Conservation (phyloP, 2,329 filamentous ascomycete species). For the Furcasterigmium sp. region DNA sequence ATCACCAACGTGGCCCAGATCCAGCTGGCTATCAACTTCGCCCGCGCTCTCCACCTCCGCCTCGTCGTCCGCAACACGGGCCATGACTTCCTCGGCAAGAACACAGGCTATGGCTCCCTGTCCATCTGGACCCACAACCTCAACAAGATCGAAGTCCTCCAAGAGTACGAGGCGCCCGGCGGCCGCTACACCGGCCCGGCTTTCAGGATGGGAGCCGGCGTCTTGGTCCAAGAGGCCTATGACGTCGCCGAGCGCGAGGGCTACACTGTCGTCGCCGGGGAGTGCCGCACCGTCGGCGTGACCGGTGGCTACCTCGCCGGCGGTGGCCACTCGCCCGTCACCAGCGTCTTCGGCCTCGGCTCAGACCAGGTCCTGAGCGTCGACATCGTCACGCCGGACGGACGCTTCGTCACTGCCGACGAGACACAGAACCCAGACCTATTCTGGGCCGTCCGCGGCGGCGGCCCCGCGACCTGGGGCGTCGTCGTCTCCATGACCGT, state of each 20-base stretch:
- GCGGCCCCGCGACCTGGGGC: constrained; percentile 37
- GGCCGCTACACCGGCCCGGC: constrained; percentile 36
- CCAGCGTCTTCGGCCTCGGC: constrained; percentile 32
- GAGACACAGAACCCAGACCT: constrained; percentile 36
- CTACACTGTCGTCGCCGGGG: constrained; percentile 46
- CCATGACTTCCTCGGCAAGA: constrained; percentile 48
- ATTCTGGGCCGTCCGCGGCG: constrained; percentile 45
- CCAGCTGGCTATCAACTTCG: constrained; percentile 41
- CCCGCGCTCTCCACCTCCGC: constrained; percentile 38
- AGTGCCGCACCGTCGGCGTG: constrained; percentile 32
- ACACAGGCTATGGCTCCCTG: constrained; percentile 44
- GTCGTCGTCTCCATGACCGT: constrained; percentile 33
- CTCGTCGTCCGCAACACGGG: constrained; percentile 49
- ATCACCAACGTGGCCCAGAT: constrained; percentile 35
- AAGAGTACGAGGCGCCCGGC: constrained; percentile 13
- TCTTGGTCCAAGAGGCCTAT: constrained; percentile 48
- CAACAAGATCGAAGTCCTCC: constrained; percentile 24
- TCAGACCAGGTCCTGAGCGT: constrained; percentile 46
- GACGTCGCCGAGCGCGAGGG: constrained; percentile 39
- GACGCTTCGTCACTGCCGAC: constrained; percentile 33
- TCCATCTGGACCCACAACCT: constrained; percentile 42
- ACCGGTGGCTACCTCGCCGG: constrained; percentile 23
- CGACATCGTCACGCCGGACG: constrained; percentile 40
- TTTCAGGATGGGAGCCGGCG: constrained; percentile 49
- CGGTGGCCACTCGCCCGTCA: constrained; percentile 45